A percentile compares a stretch with the other conserved stretches of the same genome.
Evolutionary conservation across 768 basidiomycete species (phyloP).

Genomic region (Myochromella boudieri): DNA sequence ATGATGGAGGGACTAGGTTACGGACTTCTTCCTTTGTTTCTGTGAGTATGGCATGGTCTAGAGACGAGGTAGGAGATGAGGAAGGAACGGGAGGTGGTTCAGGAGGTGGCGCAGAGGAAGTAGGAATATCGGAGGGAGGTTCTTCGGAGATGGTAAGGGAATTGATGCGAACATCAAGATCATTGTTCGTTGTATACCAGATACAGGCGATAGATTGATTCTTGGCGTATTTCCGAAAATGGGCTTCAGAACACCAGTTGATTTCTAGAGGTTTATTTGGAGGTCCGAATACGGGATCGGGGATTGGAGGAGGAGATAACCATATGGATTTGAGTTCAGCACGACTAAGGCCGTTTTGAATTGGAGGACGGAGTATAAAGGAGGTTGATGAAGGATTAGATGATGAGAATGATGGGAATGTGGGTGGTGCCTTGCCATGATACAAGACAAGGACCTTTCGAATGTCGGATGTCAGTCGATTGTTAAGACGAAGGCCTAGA

Average conservation of each 20-base stretch:
- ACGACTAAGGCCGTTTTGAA: slow-evolving; percentile 11
- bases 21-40: slow-evolving; percentile 23
- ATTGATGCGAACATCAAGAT: no score
- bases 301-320: no score
- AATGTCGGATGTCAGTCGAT: slow-evolving; percentile 6
- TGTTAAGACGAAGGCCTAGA: slow-evolving; percentile 29
- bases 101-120: slow-evolving; percentile 11
- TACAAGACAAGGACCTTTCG: slow-evolving; percentile 4
- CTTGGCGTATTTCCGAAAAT: slow-evolving; percentile 20
- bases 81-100: background rate
- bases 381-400: background rate
- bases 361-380: slow-evolving; percentile 9
- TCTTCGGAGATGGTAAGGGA: background rate
- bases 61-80: background rate
- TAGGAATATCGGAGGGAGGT: slow-evolving; percentile 12
- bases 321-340: slow-evolving; percentile 13
- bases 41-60: background rate
- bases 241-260: slow-evolving; percentile 4
- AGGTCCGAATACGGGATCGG: slow-evolving; percentile 14
- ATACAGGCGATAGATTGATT: no score
- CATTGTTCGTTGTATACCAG: no score
- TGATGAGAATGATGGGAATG: background rate
- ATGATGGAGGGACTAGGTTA: slow-evolving; percentile 23
- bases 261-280: slow-evolving; percentile 10
- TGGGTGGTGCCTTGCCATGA: background rate